Base-by-base conservation (phyloP, 2,329 filamentous ascomycete genomes). In the Acephala macrosclerotiorum region DNA sequence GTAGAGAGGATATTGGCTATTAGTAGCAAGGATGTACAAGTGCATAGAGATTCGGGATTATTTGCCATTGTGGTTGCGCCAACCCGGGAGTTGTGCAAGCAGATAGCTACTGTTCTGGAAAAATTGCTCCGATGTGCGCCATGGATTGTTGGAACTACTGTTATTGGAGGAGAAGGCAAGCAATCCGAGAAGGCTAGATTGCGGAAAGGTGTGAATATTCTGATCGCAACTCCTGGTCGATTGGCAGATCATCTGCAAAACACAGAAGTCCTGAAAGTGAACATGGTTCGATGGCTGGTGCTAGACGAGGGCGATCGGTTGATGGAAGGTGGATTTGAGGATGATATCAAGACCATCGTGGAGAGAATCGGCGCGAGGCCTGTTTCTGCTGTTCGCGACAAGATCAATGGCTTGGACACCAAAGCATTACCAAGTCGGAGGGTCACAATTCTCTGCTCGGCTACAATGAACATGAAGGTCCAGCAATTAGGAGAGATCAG, bases 391-490 rank as follows among this genome's bases (percentile, higher is more conserved):
- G 22, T 33, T 3, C 22, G 49, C 6, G 86, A 85, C 63, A 87
- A 87, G 35, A 85, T 85, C 42, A 87, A 89, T 60, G 83, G 85
- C 5, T 80, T 85, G 3, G 78, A 81, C 1, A 83, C 90, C 42
- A 87, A 67, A 26, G 82, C 91, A 3, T 83, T 97, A 8, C 90
- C 93, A 0, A 88, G 88, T 61, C 87, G 94, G 69, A 87, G 94
- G 63, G 90, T 93, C 1, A 98, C 96, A 0, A 85, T 99, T 3
- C 85, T 99, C 2, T 99, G 96, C 78, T 99, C 96, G 3, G 96
- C 96, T 2, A 99, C 96, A 0, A 92, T 99, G 89, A 97, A 97
- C 81, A 94, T 97, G 89, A 96, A 95, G 73, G 96, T 98, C 1
- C 94, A 98, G 77, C 91, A 91, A 72, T 82, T 99, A 6, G 94